Percentiles rank a stretch among this genome's conserved stretches.
phyloP scores from a whole-genome alignment of 2,329 filamentous ascomycete species.

The Cercospora citrullina region DNA sequence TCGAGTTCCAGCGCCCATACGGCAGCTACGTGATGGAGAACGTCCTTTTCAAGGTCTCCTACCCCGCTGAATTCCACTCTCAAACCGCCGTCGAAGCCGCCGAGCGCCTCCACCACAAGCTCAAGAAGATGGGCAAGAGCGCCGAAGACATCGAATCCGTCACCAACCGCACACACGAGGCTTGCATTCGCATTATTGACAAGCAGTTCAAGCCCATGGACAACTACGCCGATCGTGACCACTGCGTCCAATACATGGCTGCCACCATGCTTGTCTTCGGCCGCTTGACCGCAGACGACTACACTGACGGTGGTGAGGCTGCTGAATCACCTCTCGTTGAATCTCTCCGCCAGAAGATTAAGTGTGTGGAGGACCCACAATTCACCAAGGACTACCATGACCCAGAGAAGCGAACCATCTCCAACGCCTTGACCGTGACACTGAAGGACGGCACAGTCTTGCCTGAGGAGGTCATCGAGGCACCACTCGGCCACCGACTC shows the following conservation, averaged over 20 bases:
- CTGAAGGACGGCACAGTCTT: slow-evolving; percentile 91
- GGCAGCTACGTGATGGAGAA: slow-evolving; percentile 99
- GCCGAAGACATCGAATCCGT: slow-evolving; percentile 91
- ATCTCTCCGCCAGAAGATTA: slow-evolving; percentile 87
- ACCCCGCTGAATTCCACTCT: slow-evolving; percentile 97
- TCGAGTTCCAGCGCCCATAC: slow-evolving; percentile 93
- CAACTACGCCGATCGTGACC: slow-evolving; percentile 99
- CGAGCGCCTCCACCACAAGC: slow-evolving; percentile 79
- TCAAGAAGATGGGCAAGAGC: slow-evolving; percentile 82
- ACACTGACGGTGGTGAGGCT: slow-evolving; percentile 88
- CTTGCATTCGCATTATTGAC: slow-evolving; percentile 98
- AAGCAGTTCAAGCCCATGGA: slow-evolving; percentile 99
- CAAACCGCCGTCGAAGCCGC: slow-evolving; percentile 97
- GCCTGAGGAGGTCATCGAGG: slow-evolving; percentile 88
- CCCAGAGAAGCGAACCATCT: slow-evolving; percentile 89
- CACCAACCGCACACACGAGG: slow-evolving; percentile 95
- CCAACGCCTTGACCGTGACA: slow-evolving; percentile 92
- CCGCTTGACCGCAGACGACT: slow-evolving; percentile 89
- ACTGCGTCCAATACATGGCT: slow-evolving; percentile 99
- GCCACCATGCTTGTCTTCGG: slow-evolving; percentile 94
- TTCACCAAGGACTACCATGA: slow-evolving; percentile 97
- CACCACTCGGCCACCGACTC: slow-evolving; percentile 87
- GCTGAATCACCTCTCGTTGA: slow-evolving; percentile 88
- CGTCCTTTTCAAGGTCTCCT: slow-evolving; percentile 99
- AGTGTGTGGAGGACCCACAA: slow-evolving; percentile 85